phyloP scores from a whole-genome alignment of 257 asterid species.

The Solanum microdontum region DNA sequence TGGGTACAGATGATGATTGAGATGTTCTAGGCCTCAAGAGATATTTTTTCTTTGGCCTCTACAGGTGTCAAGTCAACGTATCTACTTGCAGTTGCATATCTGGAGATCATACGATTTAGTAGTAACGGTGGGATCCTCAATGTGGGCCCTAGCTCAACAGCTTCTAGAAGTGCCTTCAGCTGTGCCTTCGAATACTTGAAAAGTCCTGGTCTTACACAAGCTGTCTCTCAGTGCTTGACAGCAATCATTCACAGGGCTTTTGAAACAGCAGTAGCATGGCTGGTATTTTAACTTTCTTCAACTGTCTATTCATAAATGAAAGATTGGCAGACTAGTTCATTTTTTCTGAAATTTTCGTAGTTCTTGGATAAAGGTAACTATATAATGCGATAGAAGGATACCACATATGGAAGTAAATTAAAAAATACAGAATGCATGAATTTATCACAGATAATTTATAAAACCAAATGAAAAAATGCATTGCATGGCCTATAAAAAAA shows the following conservation, averaged over 20 bases:
- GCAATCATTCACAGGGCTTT: constrained; percentile 86
- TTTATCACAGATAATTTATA: neutral
- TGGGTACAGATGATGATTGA: neutral
- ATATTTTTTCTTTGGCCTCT: constrained; percentile 14
- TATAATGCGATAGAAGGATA: neutral
- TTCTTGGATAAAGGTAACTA: neutral
- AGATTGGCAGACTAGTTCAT: neutral
- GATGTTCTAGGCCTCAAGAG: neutral
- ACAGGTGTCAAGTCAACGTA: constrained; percentile 98
- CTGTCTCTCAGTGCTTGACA: constrained; percentile 94
- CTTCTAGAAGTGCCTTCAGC: constrained; percentile 90
- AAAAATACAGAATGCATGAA: neutral
- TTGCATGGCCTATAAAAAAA: neutral
- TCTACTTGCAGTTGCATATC: constrained; percentile 93
- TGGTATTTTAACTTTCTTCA: constrained; percentile 38
- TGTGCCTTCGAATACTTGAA: constrained; percentile 92
- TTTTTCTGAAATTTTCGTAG: neutral
- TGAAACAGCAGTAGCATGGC: constrained; percentile 84
- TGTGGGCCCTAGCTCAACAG: constrained; percentile 51
- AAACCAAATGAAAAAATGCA: neutral
- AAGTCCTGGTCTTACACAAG: constrained; percentile 90
- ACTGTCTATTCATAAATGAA: neutral
- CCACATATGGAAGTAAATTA: neutral
- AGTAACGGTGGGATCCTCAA: constrained; percentile 98
- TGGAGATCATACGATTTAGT: constrained; percentile 92